Conservation (phyloP, 768 basidiomycete species). For the Lactifluus subvellereus region DNA sequence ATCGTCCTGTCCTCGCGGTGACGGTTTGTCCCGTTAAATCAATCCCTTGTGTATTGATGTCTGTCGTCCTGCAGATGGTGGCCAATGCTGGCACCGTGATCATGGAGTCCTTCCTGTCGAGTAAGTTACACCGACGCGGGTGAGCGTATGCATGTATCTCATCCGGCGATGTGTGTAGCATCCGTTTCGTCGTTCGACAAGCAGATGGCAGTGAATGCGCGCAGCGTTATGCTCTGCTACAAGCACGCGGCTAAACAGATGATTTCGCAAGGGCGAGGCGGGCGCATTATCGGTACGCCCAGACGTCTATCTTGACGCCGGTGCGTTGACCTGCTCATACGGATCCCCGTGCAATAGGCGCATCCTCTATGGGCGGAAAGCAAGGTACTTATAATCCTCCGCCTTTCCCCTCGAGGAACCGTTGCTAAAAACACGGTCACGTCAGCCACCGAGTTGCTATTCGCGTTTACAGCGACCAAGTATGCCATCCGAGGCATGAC, state of each 20-base stretch:
- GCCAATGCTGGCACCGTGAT: conserved; percentile 18
- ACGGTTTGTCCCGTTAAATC: too few relatives aligned
- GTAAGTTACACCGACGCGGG: neutral
- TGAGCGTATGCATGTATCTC: neutral
- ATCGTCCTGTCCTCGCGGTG: neutral
- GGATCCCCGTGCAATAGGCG: neutral
- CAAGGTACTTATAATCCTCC: neutral
- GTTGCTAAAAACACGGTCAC: neutral
- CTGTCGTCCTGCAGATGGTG: conserved; percentile 10
- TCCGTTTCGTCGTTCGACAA: conserved; percentile 8
- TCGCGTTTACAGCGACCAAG: conserved; percentile 23
- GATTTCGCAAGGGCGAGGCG: conserved; percentile 21
- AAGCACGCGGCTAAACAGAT: conserved; percentile 26
- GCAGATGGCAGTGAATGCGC: conserved; percentile 12
- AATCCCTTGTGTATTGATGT: neutral
- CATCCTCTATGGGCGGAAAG: conserved; percentile 16
- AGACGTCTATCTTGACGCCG: neutral
- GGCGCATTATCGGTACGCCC: conserved; percentile 20
- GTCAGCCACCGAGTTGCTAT: neutral
- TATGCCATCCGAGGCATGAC: conserved; percentile 27
- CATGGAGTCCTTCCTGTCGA: neutral
- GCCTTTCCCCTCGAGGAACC: neutral
- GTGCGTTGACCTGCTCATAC: neutral
- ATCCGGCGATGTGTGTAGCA: neutral
- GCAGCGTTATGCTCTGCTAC: conserved; percentile 26